Evolutionary conservation across 2,329 filamentous ascomycete species (phyloP).

Genomic region (Beauveria brongniartii): DNA sequence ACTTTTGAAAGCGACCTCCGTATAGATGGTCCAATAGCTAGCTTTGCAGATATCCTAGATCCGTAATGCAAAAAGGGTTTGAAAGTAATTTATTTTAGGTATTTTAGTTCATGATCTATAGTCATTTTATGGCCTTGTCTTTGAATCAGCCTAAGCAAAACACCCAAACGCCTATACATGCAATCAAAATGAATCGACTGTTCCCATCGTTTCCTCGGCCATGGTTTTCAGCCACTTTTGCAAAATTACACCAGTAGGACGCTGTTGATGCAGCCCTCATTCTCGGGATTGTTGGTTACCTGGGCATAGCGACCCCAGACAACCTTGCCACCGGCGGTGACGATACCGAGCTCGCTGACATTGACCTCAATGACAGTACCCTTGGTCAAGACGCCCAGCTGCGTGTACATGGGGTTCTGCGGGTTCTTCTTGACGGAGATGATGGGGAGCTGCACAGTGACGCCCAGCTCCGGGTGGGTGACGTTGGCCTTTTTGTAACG

Average conservation of each 20-base stretch:
- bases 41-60: background rate
- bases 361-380: slow-evolving; percentile 82
- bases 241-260: slow-evolving; percentile 24
- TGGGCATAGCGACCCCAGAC: slow-evolving; percentile 85
- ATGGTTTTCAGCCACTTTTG: background rate
- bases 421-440: slow-evolving; percentile 60
- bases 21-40: background rate
- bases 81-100: background rate
- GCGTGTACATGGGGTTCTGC: slow-evolving; percentile 84
- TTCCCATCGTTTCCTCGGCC: background rate
- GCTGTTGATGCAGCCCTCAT: slow-evolving; percentile 38
- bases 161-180: slow-evolving; percentile 23
- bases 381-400: slow-evolving; percentile 82
- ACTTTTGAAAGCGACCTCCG: no score
- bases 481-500: slow-evolving; percentile 47
- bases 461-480: slow-evolving; percentile 68
- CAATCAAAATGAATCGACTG: slow-evolving; percentile 11
- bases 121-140: background rate
- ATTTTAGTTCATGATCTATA: slow-evolving; percentile 6
- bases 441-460: slow-evolving; percentile 82
- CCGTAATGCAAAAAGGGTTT: no score
- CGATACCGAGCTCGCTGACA: slow-evolving; percentile 81
- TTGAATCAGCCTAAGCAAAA: slow-evolving; percentile 14
- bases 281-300: slow-evolving; percentile 48
- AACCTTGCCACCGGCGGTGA: slow-evolving; percentile 86